Conservation (phyloP, 2,329 filamentous ascomycete species). For the Endocalyx cinctus region DNA sequence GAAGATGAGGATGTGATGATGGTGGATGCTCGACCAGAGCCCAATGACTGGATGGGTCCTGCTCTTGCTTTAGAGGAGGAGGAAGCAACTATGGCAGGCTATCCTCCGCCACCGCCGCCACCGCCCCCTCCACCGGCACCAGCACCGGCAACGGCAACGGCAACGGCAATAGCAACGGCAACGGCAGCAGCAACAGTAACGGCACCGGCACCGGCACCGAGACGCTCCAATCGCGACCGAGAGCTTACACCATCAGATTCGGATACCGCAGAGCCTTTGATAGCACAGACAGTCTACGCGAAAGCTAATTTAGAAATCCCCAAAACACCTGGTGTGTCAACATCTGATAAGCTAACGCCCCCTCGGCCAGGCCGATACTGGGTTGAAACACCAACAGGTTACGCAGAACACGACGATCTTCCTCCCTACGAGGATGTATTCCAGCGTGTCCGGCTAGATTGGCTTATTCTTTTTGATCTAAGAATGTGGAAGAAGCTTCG, state of each 20-base stretch:
- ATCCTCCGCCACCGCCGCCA: conserved; percentile 63
- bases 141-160: too few species aligned
- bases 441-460: conserved; percentile 85
- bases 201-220: conserved; percentile 42
- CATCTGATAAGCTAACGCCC: conserved; percentile 38
- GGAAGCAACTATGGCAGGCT: conserved; percentile 74
- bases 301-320: conserved; percentile 71
- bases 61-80: conserved; percentile 67
- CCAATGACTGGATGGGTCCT: conserved; percentile 42
- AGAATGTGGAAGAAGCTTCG: conserved; percentile 95
- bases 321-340: conserved; percentile 64
- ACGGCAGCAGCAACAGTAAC: too few species aligned
- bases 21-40: conserved; percentile 46
- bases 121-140: too few species aligned
- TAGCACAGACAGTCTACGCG: conserved; percentile 55
- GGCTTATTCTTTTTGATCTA: conserved; percentile 90
- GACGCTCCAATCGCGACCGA: conserved; percentile 45
- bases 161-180: too few species aligned
- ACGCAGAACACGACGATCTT: conserved; percentile 56
- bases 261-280: conserved; percentile 64
- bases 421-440: conserved; percentile 82
- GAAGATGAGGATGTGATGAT: conserved; percentile 58
- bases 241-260: conserved; percentile 68
- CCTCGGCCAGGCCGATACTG: conserved; percentile 75
- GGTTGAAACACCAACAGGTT: conserved; percentile 73